Base-by-base conservation (phyloP, 2,329 filamentous ascomycete species). In the Fusarium illudens region DNA sequence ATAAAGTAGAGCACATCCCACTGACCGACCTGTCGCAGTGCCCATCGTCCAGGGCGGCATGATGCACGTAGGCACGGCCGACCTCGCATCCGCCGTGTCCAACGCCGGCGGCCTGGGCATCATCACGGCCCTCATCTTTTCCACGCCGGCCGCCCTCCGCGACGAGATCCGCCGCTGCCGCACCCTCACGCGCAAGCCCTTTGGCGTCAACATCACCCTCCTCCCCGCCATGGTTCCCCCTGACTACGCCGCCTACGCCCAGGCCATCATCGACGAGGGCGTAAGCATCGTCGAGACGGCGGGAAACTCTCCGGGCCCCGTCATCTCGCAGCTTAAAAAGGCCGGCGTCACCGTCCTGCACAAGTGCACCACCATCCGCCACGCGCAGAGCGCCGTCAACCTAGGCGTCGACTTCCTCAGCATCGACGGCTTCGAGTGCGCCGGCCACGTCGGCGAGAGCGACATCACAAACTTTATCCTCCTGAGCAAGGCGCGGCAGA, bases 361-460 rank as follows among this genome's bases (percentile, higher is more conserved):
- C 87, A 99, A 99, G 83, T 98, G 96, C 84, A 99, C 96, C 9
- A 96, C 93, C 6, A 97, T 99, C 81, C 86, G 94, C 58, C 96
- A 99, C 78, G 96, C 96, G 19, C 88, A 93, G 79, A 94, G 91
- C 70, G 96, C 96, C 50, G 87, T 97, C 62, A 97, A 97, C 81
- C 89, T 98, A 36, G 96, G 96, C 67, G 96, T 97, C 5, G 96
- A 99, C 80, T 98, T 99, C 81, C 83, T 99, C 60, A 94, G 91
- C 71, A 98, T 99, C 73, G 96, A 99, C 77, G 96, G 96, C 42
- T 98, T 99, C 77, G 96, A 99, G 81, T 99, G 96, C 82, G 96
- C 94, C 42, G 96, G 86, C 70, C 92, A 96, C 83, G 92, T 96
- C 58, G 92, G 92, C 77, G 92, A 96, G 84, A 90, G 87, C 62